Conservation (phyloP, 2,329 filamentous ascomycete species). For the Septoria petroselini region DNA sequence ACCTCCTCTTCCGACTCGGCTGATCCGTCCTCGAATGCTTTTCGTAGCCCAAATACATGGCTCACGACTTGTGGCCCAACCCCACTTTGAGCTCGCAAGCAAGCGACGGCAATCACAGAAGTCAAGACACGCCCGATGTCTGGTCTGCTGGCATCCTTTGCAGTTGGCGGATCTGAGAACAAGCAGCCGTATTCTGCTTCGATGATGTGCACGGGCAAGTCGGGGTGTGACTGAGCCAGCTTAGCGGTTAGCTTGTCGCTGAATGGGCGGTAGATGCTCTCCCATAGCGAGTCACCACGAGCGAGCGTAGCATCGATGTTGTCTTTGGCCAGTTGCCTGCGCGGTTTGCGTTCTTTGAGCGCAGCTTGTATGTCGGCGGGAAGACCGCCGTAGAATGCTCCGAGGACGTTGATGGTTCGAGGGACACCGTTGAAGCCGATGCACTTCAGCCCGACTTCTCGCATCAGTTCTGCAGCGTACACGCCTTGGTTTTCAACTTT, state of each 20-base stretch:
- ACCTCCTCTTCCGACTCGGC: constrained; percentile 54
- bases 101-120: constrained; percentile 69
- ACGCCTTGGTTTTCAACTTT: constrained; percentile 39
- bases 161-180: constrained; percentile 63
- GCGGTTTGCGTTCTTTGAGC: constrained; percentile 42
- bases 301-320: constrained; percentile 51
- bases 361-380: constrained; percentile 53
- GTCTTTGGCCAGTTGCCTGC: constrained; percentile 41
- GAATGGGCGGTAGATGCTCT: constrained; percentile 72
- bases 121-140: constrained; percentile 69
- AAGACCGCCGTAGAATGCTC: constrained; percentile 64
- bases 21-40: constrained; percentile 67
- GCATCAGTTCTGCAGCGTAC: constrained; percentile 66
- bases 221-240: constrained; percentile 72
- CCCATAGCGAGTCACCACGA: constrained; percentile 67
- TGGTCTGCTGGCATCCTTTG: constrained; percentile 34
- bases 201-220: constrained; percentile 77
- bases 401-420: constrained; percentile 77
- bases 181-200: constrained; percentile 70
- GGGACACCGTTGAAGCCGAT: constrained; percentile 81
- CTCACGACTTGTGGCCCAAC: constrained; percentile 79
- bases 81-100: constrained; percentile 73
- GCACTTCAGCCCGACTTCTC: constrained; percentile 72
- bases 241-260: constrained; percentile 67
- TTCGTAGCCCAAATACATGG: constrained; percentile 76